Evolutionary conservation across 495 filamentous ascomycete genomes (phyloP), one percentile per base, ranked within the genome.

Genomic region (Aspergillus incahuasiensis): DNA sequence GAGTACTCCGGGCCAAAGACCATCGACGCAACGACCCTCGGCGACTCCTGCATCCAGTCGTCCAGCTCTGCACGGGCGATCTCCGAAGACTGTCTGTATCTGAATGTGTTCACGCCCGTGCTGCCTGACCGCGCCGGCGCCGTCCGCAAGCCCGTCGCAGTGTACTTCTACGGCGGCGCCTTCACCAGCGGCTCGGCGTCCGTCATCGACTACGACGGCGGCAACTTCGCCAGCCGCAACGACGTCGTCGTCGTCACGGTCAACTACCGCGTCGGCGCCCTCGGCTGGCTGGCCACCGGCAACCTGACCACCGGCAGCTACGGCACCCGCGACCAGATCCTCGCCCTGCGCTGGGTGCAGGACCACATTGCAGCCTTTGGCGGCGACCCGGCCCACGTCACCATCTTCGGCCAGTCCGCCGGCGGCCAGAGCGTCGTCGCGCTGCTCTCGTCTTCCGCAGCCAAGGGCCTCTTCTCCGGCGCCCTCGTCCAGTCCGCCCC

Each of bases 391-490:
- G 59, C 60, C 16, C 67, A 71, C 1, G 73, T 81, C 20, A 82
- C 76, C 3, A 70, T 79, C 25, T 77, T 78, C 57, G 80, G 79
- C 2, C 72, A 78, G 45, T 79, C 75, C 13, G 81, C 82, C 7
- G 80, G 83, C n/a, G 83, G 71, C 19, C 80, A 81, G 22, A 75
- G 71, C 30, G 77, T 81, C 0, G 68, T 82, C 9, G 79, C 77
- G 15, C 64, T 82, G 64, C 68, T 77, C 4, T 76, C 78, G 32
- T 69, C 68, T 0, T 54, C 54, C 6, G 60, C 60, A 11, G 69
- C 68, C 1, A 59, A 61, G 13, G 66, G 68, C 13, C 63, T 72
- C 41, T 72, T 72, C 58, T 62, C 64, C 16, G 63, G 58, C 8
- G 66, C 69, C 0, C 64, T 72, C 20, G 55, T 63, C 11, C 68